These are phyloP conservation scores for Silene noctiflora DNA, from an alignment of 179 eudicot species.

Conservation along the genomic window DNA sequence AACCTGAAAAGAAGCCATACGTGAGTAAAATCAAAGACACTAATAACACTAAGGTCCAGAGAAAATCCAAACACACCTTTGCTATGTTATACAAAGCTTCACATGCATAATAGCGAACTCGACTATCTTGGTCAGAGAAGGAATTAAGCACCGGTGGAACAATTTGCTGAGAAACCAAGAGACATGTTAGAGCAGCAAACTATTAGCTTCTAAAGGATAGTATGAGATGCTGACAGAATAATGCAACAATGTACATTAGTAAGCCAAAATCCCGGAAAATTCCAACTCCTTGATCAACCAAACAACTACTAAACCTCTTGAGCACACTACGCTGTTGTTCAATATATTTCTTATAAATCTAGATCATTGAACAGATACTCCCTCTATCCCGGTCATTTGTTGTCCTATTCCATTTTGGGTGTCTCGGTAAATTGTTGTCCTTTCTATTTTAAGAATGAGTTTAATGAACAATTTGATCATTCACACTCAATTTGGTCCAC, in stretches of 20 bases:
- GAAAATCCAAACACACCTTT: constrained; percentile 54
- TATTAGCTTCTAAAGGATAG: neutral
- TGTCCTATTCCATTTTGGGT: too few species aligned
- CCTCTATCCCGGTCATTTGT: too few species aligned
- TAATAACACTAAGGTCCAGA: constrained; percentile 3
- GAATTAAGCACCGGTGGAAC: constrained; percentile 93
- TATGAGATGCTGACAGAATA: constrained; percentile 2
- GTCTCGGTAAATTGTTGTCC: too few species aligned
- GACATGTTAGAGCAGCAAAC: constrained; percentile 17
- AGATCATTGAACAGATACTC: too few species aligned
- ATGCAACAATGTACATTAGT: neutral
- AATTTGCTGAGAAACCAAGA: constrained; percentile 64
- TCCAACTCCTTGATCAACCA: neutral
- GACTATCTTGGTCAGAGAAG: constrained; percentile 85
- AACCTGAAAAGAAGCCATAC: constrained; percentile 61
- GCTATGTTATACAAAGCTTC: constrained; percentile 98
- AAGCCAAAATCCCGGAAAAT: too few species aligned
- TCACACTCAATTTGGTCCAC: too few species aligned
- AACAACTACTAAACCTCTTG: neutral
- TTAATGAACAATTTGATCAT: too few species aligned
- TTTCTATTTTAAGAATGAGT: too few species aligned
- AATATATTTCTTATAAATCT: too few species aligned
- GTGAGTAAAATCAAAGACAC: constrained; percentile 13
- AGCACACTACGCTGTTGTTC: neutral
- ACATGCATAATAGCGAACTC: constrained; percentile 99